A percentile compares a stretch with the other conserved stretches of the same genome.
Conservation (phyloP, 163 green algal species). For the Chlorella variabilis region DNA sequence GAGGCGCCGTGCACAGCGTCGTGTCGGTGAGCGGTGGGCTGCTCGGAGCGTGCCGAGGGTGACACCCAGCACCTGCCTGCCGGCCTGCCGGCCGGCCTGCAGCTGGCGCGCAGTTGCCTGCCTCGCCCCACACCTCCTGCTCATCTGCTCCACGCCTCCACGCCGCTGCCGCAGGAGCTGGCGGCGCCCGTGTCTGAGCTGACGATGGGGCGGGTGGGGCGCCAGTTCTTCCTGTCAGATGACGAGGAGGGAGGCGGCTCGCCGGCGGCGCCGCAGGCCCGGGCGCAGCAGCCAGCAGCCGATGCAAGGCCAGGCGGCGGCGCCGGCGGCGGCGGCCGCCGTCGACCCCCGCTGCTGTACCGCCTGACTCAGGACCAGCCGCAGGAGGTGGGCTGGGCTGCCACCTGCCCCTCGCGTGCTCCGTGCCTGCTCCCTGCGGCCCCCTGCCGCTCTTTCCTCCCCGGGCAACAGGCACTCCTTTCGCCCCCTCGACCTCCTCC, state of each 20-base stretch:
- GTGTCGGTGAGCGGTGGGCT: conserved; percentile 56
- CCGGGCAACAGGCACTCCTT: too few species aligned
- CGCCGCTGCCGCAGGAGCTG: background rate
- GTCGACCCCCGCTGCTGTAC: conserved; percentile 61
- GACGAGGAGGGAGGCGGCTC: background rate
- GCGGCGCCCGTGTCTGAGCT: conserved; percentile 29
- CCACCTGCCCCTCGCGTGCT: too few species aligned
- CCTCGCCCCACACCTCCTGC: background rate
- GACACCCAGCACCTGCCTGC: too few species aligned
- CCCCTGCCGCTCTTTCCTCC: too few species aligned
- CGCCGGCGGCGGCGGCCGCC: background rate
- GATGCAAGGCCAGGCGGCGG: background rate
- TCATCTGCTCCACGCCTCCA: background rate
- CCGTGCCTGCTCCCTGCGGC: too few species aligned
- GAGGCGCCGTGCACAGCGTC: conserved; percentile 38
- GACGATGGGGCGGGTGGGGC: conserved; percentile 57
- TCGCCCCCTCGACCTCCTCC: background rate
- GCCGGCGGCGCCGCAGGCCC: background rate
- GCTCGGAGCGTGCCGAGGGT: too few species aligned
- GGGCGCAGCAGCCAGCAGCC: background rate
- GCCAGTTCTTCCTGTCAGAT: conserved; percentile 83
- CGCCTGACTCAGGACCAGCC: conserved; percentile 71
- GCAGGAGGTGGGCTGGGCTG: conserved; percentile 33
- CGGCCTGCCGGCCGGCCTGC: background rate
- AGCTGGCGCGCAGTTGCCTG: background rate